A percentile compares a stretch with the other conserved stretches of the same genome.
Evolutionary conservation across 257 asterid genomes (phyloP).

Genomic region (Gentiana dahurica): DNA sequence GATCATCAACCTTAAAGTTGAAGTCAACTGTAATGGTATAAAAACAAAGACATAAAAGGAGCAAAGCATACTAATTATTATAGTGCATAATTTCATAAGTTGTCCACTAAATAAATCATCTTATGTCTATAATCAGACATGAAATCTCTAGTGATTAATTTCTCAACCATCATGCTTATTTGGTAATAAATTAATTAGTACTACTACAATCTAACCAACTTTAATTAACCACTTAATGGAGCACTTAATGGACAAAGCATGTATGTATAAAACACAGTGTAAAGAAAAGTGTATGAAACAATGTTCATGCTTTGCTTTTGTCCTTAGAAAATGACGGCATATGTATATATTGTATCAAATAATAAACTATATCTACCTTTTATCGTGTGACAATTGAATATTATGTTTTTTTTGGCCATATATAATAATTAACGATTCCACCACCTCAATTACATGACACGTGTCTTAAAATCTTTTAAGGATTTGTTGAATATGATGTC

Average conservation of each 20-base stretch:
- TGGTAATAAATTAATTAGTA: neutral
- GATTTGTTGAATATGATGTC: conserved; percentile 12
- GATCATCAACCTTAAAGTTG: too few relatives aligned
- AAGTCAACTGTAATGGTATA: too few relatives aligned
- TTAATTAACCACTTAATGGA: neutral
- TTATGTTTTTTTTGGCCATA: conserved; percentile 21
- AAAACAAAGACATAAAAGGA: too few relatives aligned
- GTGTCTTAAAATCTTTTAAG: neutral
- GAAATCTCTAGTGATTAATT: conserved; percentile 2
- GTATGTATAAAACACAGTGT: too few relatives aligned
- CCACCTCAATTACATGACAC: conserved; percentile 1
- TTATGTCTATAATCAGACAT: conserved; percentile 4
- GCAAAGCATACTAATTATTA: too few relatives aligned
- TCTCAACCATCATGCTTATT: neutral
- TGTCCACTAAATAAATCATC: too few relatives aligned
- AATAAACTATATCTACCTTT: conserved; percentile 15
- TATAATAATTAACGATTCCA: neutral
- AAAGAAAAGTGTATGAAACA: neutral
- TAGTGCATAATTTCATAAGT: too few relatives aligned
- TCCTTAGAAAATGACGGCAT: neutral
- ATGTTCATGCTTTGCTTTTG: neutral
- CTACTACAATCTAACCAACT: neutral
- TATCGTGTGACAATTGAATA: conserved; percentile 13
- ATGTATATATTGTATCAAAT: neutral
- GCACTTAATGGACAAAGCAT: too few relatives aligned